These are phyloP conservation scores for Pestalotiopsis sp. DNA, from an alignment of 2,329 filamentous ascomycete species.

Conservation along the genomic window DNA sequence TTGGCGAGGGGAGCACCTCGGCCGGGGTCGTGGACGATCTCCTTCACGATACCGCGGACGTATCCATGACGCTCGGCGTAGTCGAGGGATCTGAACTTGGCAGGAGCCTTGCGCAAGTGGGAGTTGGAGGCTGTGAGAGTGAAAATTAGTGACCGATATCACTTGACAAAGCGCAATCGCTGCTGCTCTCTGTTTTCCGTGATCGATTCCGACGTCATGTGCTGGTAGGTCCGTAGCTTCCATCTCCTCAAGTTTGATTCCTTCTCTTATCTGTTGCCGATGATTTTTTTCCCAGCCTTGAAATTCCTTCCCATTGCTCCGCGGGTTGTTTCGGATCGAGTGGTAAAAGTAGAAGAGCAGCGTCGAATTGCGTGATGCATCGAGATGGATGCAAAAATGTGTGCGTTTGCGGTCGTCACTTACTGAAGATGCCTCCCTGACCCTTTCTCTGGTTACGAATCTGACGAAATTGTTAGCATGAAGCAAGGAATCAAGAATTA, in stretches of 20 bases:
- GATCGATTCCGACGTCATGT: constrained; percentile 13
- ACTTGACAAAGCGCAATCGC: not conserved
- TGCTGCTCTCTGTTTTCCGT: not conserved
- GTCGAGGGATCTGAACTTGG: constrained; percentile 96
- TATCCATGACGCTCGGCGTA: constrained; percentile 97
- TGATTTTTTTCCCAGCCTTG: not conserved
- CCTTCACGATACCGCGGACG: constrained; percentile 95
- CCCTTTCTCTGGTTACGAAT: constrained; percentile 64
- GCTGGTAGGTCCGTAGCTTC: constrained; percentile 21
- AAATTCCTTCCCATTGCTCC: not conserved
- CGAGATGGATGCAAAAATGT: not conserved
- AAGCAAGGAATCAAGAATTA: not conserved
- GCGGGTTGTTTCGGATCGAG: constrained; percentile 9
- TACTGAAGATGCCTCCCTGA: constrained; percentile 38
- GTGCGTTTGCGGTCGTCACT: constrained; percentile 15
- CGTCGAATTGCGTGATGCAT: not conserved
- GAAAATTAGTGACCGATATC: constrained; percentile 22
- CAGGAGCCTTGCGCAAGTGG: constrained; percentile 91
- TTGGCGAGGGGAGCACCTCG: constrained; percentile 97
- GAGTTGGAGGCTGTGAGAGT: constrained; percentile 69
- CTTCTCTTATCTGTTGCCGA: not conserved
- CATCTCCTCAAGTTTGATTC: not conserved
- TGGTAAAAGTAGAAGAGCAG: not conserved
- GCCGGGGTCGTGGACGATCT: constrained; percentile 98
- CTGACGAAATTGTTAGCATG: constrained; percentile 29